Evolutionary conservation across 2,329 filamentous ascomycete species (phyloP), one percentile per base, ranked within the genome.

Genomic region (Diaporthe longicolla): DNA sequence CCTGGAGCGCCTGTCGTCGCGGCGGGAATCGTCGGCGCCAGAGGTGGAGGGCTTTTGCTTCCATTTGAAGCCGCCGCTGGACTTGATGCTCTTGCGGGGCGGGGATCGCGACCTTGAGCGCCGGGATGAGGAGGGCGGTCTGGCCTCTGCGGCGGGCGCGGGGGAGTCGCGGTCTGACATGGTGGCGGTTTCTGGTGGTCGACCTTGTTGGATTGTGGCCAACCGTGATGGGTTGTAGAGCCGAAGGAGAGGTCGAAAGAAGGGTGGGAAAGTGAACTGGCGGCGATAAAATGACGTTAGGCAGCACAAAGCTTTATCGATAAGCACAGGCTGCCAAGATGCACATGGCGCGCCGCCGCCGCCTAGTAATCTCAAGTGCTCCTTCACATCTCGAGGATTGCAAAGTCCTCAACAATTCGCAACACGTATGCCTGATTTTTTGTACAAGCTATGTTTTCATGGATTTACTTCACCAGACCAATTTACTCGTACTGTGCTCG

Each of bases 41-140:
- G 73, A 58, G 66, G 57, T 61, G 37, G 74, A 73, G 50, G 74
- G 52, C 73, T 80, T 80, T 7, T 80, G 77, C 71, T 81, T 81
- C 80, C 80, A 81, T 45, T 76, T 76, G 74, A 81, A 81, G 21
- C 78, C 79, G 61, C 79, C 77, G 40, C 74, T 76, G 26, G 71
- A 70, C 40, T 71, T 76, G 48, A 74, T 75, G 63, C 29, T 50
- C 68, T 70, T 73, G 58, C 65, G 74, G 21, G 69, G 48, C 13
- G 58, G 66, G 19, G 70, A 61, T 15, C 73, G 61, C 26, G 73
- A 72, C 43, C 73, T 71, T 35, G 73, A 68, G 54, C 61, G 59
- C 24, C 69, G 54, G 17, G 59, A 0, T 24, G 54, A 57, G 29
- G 63, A 65, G 29, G 59, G 45, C n/a, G 63, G 40, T 13, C 50